Evolutionary conservation across 225 moss, liverwort and hornwort species (phyloP).

Genomic region (Antitrichia curtipendula): DNA sequence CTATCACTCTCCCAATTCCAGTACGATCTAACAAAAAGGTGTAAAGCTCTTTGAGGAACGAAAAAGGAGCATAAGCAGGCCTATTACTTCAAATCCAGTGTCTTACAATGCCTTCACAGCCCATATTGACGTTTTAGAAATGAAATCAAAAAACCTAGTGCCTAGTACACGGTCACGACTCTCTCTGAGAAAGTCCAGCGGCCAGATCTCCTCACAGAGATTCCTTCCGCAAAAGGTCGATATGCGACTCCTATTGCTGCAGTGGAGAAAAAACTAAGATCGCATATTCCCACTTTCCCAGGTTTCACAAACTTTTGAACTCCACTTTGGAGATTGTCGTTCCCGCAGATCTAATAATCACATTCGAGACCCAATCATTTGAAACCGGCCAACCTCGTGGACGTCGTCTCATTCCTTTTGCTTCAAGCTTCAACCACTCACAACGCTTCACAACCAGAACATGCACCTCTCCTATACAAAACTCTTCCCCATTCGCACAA

Average conservation of each 20-base stretch:
- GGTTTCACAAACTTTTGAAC: neutral
- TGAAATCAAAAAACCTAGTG: neutral
- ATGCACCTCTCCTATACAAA: neutral
- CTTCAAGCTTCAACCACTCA: neutral
- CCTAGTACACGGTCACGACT: neutral
- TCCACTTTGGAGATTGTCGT: neutral
- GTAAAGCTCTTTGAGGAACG: neutral
- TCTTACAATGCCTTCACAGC: neutral
- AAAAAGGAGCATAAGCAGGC: too few species aligned
- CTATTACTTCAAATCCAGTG: neutral
- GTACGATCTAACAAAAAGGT: neutral
- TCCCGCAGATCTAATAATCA: neutral
- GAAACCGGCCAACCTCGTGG: neutral
- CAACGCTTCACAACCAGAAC: neutral
- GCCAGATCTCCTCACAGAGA: neutral
- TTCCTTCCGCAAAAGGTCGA: neutral
- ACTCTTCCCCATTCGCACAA: neutral
- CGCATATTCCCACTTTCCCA: neutral
- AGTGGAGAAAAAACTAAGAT: neutral
- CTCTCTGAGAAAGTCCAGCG: neutral
- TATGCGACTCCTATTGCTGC: neutral
- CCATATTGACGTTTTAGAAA: neutral
- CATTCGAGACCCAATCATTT: neutral
- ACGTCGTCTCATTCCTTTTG: neutral
- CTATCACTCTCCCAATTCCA: neutral